Evolutionary conservation across 768 basidiomycete genomes (phyloP).

Genomic region (Naganishia randhawae): DNA sequence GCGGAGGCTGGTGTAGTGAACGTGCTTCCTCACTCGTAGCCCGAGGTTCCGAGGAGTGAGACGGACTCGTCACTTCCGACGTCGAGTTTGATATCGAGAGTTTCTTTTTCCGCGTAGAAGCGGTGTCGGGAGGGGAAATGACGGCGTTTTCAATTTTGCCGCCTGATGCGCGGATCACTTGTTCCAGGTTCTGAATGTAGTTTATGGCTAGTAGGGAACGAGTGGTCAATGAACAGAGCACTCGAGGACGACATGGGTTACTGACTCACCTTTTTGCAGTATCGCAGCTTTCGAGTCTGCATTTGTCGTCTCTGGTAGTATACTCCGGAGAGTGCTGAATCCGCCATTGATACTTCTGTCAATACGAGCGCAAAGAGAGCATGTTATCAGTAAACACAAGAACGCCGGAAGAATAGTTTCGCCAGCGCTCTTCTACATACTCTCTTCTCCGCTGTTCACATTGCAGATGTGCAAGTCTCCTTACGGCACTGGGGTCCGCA

Average conservation of each 20-base stretch:
- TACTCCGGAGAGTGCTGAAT: conserved; percentile 28
- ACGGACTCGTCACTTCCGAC: neutral
- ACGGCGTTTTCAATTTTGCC: conserved; percentile 21
- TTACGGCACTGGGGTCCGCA: conserved; percentile 24
- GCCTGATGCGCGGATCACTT: conserved; percentile 28
- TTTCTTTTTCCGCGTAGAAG: neutral
- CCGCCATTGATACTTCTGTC: conserved; percentile 31
- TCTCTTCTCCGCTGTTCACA: conserved; percentile 33
- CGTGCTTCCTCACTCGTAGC: neutral
- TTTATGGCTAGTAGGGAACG: conserved; percentile 25
- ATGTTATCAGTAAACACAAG: neutral
- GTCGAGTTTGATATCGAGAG: conserved; percentile 12
- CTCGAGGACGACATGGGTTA: no score
- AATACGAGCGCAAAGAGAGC: no score
- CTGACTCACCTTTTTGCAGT: conserved; percentile 28
- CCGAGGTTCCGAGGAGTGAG: neutral
- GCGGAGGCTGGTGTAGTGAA: no score
- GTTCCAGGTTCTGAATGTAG: conserved; percentile 32
- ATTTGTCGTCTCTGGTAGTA: conserved; percentile 30
- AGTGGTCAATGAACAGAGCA: neutral
- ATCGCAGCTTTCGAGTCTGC: conserved; percentile 33
- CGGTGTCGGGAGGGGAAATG: neutral
- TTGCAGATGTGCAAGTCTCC: conserved; percentile 30
- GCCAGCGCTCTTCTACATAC: neutral
- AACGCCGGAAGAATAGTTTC: no score